Conservation (phyloP, 1,139 yeast species). For the Geotrichum candidum region DNA sequence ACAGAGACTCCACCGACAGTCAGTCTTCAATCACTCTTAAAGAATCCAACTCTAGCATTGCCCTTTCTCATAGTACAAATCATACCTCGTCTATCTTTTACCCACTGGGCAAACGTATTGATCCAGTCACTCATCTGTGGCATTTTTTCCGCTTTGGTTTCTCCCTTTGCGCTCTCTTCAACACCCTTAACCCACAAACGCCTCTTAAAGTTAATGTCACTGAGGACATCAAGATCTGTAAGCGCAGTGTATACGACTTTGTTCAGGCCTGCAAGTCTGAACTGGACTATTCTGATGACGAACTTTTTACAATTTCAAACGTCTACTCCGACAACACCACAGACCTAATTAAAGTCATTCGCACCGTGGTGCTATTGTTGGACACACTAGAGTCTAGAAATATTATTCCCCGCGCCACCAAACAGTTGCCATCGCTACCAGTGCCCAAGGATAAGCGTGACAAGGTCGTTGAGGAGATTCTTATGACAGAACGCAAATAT, state of each 20-base stretch:
- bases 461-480: constrained; percentile 75
- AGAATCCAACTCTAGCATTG: constrained; percentile 9
- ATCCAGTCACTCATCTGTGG: constrained; percentile 90
- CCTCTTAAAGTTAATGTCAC: constrained; percentile 39
- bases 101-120: constrained; percentile 40
- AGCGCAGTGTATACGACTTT: constrained; percentile 85
- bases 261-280: constrained; percentile 79
- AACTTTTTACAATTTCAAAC: constrained; percentile 82
- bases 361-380: constrained; percentile 60
- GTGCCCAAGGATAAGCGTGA: constrained; percentile 40
- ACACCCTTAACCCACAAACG: constrained; percentile 41
- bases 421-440: constrained; percentile 15
- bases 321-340: constrained; percentile 80
- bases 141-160: constrained; percentile 88
- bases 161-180: constrained; percentile 80
- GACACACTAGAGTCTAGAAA: constrained; percentile 35
- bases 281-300: constrained; percentile 69
- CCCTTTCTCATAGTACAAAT: too few relatives aligned
- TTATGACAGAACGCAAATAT: constrained; percentile 86
- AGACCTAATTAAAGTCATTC: constrained; percentile 66
- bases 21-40: constrained; percentile 8
- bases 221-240: constrained; percentile 71
- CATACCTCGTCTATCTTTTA: constrained; percentile 17
- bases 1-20: constrained; percentile 14
- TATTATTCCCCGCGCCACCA: constrained; percentile 18